Base-by-base conservation (phyloP, 1,284 basidiomycete species). In the Thecaphora thlaspeos region DNA sequence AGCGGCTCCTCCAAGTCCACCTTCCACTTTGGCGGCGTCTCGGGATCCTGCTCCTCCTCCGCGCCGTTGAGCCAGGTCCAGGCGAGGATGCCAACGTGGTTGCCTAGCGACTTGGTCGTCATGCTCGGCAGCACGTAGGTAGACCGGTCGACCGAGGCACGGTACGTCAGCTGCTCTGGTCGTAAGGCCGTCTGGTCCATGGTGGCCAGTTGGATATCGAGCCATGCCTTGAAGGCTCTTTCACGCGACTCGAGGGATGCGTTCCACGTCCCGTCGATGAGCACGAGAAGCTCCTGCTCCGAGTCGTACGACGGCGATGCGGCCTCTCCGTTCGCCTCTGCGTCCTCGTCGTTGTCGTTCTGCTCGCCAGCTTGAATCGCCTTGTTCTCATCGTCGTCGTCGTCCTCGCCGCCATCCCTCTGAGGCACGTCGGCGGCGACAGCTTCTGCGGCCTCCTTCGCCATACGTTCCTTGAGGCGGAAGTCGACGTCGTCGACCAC, bases 81-180 rank as follows among this genome's bases (percentile, higher is more conserved):
- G 2, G 61, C 60, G 7, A 65, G 49, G 18, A 66, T 59, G 44
- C 65, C 66, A 0, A 73, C 48, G 28, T 73, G 54, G 3, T 59
- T 48, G 41, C 70, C 68, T 43, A 76, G 55, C 12, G 52, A 46
- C 22, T 48, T 50, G 19, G 69, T 63, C 48, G 65, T 73, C 34
- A 76, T 52, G 12, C 61, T 68, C 3, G 74, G 74, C 14, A 76
- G 48, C 44, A 69, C 59, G 60, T 73, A 76, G n/a, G 63, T 67
- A 15, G 62, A 63, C 5, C 74, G 59, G 32, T 76, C 74, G 34
- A 73, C 70, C 2, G 43, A 51, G 2, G 63, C 67, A 21, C 68
- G 51, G 47, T 62, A 75, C 4, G 51, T 67, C 38, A 51, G 51
- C 15, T 51, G 44, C 5, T 39, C 24, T 10, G 50, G 36, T 5